Percentiles rank a stretch among this genome's conserved stretches.
phyloP scores from a whole-genome alignment of 73 alveolate species.

The Uronychia binucleata region DNA sequence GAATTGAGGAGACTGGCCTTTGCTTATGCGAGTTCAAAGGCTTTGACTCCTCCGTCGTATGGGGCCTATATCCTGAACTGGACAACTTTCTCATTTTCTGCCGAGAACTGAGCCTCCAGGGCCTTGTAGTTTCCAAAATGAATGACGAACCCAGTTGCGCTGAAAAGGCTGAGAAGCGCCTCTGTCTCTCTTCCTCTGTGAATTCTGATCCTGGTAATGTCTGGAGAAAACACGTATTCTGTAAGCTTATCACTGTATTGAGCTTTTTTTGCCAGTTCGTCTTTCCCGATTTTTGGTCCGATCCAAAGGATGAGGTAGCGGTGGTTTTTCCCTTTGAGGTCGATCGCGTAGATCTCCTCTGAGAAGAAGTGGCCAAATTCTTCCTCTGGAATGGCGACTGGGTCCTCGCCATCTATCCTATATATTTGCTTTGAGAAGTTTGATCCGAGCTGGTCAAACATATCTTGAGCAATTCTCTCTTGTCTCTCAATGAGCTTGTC shows the following conservation, averaged over 20 bases:
- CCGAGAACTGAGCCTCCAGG: background rate
- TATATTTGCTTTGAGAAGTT: conserved; percentile 28
- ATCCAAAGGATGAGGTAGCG: conserved; percentile 52
- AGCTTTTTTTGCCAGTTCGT: conserved; percentile 1
- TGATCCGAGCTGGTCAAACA: conserved; percentile 20
- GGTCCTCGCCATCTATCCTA: conserved; percentile 31
- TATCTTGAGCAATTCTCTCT: conserved; percentile 5
- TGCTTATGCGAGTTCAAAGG: conserved; percentile 24
- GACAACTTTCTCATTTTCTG: conserved; percentile 19
- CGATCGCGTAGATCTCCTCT: conserved; percentile 48
- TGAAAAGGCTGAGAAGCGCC: conserved; percentile 25
- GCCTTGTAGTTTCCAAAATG: conserved; percentile 34
- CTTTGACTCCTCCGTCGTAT: conserved; percentile 36
- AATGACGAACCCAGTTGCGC: conserved; percentile 38
- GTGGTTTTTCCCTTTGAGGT: conserved; percentile 19
- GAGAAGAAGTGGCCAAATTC: conserved; percentile 56
- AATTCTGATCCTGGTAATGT: conserved; percentile 45
- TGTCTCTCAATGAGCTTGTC: conserved; percentile 35
- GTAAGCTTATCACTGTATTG: conserved; percentile 30
- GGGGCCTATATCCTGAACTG: conserved; percentile 52
- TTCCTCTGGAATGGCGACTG: conserved; percentile 21
- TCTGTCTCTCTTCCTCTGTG: conserved; percentile 52
- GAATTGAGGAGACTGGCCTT: conserved; percentile 31
- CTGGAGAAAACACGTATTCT: conserved; percentile 27
- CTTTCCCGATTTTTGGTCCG: conserved; percentile 36